Conservation (phyloP, 345 rosid species). For the Dipteronia dyeriana region DNA sequence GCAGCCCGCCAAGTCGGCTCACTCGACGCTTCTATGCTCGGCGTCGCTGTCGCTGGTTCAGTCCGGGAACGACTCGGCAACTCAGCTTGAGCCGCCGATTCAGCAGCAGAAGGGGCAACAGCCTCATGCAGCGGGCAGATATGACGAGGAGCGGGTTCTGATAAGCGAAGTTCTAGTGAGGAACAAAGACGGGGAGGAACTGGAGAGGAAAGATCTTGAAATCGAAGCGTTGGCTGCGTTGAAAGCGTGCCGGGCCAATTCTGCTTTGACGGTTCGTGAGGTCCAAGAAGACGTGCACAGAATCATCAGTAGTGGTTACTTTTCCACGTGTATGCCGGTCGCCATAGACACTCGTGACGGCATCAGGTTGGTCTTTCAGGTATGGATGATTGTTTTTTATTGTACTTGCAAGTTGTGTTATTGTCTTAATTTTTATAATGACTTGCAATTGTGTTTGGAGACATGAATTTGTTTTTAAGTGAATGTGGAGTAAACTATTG, state of each 20-base stretch:
- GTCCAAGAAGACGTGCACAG: constrained; percentile 94
- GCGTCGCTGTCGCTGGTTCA: constrained; percentile 47
- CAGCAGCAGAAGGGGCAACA: constrained; percentile 45
- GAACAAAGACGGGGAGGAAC: constrained; percentile 93
- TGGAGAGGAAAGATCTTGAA: constrained; percentile 91
- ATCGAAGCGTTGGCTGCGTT: constrained; percentile 78
- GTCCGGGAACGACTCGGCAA: not conserved
- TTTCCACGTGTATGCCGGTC: constrained; percentile 83
- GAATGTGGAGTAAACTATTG: not conserved
- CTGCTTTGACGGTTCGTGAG: constrained; percentile 80
- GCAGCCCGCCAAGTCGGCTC: constrained; percentile 5
- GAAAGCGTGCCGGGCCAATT: constrained; percentile 82
- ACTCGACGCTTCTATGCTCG: constrained; percentile 50
- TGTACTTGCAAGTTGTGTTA: not conserved
- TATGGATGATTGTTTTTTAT: constrained; percentile 19
- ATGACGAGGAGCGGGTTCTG: constrained; percentile 85
- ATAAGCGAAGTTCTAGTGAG: constrained; percentile 88
- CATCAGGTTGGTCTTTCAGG: constrained; percentile 88
- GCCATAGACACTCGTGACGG: constrained; percentile 95
- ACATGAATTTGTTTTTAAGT: too few species aligned
- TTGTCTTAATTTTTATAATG: too few species aligned
- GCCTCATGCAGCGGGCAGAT: constrained; percentile 32
- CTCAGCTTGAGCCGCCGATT: constrained; percentile 3
- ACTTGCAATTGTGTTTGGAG: too few species aligned
- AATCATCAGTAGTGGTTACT: constrained; percentile 88